A percentile compares a stretch with the other conserved stretches of the same genome.
phyloP scores from a whole-genome alignment of 345 rosid species.

The Syzygium aromaticum region DNA sequence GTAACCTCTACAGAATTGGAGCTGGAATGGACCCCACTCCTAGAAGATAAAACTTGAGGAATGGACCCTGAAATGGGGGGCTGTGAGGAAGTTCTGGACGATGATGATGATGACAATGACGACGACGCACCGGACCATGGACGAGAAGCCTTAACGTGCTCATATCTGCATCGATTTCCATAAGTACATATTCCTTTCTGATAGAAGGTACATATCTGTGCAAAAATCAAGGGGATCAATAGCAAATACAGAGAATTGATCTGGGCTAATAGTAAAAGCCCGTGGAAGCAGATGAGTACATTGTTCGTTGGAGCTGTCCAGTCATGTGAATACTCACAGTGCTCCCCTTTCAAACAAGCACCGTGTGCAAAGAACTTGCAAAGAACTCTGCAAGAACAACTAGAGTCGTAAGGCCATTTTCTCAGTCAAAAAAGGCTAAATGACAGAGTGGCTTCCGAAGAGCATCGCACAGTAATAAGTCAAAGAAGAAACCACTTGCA shows the following conservation, averaged over 20 bases:
- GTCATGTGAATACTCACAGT: slow-evolving; percentile 90
- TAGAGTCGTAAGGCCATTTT: neutral
- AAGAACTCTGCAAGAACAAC: slow-evolving; percentile 32
- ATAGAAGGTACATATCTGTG: slow-evolving; percentile 81
- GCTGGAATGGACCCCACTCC: slow-evolving; percentile 8
- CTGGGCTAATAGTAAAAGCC: neutral
- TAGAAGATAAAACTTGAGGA: slow-evolving; percentile 13
- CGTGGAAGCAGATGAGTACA: slow-evolving; percentile 22
- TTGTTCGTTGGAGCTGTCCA: slow-evolving; percentile 53
- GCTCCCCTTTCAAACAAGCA: slow-evolving; percentile 87
- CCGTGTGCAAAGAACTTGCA: slow-evolving; percentile 92
- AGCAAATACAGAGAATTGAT: neutral
- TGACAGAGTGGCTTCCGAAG: neutral
- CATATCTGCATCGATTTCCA: slow-evolving; percentile 83
- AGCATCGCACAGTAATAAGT: neutral
- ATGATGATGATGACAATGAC: slow-evolving; percentile 47
- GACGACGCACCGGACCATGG: slow-evolving; percentile 36
- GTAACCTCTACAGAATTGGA: slow-evolving; percentile 25
- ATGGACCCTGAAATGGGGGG: slow-evolving; percentile 16
- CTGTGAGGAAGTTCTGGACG: slow-evolving; percentile 23
- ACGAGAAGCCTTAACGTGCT: slow-evolving; percentile 49
- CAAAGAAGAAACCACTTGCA: neutral
- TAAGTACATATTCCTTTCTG: slow-evolving; percentile 82
- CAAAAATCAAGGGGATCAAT: neutral
- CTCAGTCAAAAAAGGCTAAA: neutral